A percentile compares a stretch with the other conserved stretches of the same genome.
phyloP scores from a whole-genome alignment of 73 alveolate species.

The Stentor roeselii region DNA sequence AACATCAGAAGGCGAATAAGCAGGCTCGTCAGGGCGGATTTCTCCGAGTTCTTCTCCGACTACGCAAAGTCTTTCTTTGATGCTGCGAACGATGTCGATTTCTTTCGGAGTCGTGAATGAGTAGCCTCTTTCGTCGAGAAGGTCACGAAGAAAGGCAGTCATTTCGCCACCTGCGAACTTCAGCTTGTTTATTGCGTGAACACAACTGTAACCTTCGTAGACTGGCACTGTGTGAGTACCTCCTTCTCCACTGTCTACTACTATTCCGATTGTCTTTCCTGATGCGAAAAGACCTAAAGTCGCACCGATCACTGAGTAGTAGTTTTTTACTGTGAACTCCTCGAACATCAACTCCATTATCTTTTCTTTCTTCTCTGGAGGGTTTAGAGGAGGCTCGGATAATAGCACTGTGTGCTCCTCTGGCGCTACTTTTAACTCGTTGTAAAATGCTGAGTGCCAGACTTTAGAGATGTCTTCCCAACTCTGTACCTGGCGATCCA shows the following conservation, averaged over 20 bases:
- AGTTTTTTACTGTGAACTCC: constrained; percentile 33
- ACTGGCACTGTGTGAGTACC: constrained; percentile 63
- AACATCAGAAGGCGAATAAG: neutral
- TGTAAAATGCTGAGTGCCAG: constrained; percentile 63
- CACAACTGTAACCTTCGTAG: constrained; percentile 59
- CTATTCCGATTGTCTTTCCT: constrained; percentile 45
- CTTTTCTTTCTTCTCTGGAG: constrained; percentile 34
- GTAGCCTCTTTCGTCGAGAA: constrained; percentile 49
- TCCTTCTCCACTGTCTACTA: constrained; percentile 73
- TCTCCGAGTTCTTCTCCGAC: constrained; percentile 40
- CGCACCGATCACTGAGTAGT: constrained; percentile 23
- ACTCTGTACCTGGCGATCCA: constrained; percentile 57
- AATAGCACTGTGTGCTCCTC: constrained; percentile 70
- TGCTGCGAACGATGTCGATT: constrained; percentile 56
- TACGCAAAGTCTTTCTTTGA: constrained; percentile 55
- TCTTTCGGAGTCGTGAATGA: constrained; percentile 56
- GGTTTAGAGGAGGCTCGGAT: constrained; percentile 46
- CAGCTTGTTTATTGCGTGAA: constrained; percentile 49
- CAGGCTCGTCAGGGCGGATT: neutral
- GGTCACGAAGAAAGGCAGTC: constrained; percentile 34
- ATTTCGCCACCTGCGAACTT: constrained; percentile 63
- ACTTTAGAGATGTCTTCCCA: constrained; percentile 86
- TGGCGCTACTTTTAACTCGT: constrained; percentile 71
- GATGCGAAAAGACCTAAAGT: constrained; percentile 33
- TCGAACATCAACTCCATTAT: constrained; percentile 40